Base-by-base conservation (phyloP, 1,139 yeast species). In the Taiozyma onychis region DNA sequence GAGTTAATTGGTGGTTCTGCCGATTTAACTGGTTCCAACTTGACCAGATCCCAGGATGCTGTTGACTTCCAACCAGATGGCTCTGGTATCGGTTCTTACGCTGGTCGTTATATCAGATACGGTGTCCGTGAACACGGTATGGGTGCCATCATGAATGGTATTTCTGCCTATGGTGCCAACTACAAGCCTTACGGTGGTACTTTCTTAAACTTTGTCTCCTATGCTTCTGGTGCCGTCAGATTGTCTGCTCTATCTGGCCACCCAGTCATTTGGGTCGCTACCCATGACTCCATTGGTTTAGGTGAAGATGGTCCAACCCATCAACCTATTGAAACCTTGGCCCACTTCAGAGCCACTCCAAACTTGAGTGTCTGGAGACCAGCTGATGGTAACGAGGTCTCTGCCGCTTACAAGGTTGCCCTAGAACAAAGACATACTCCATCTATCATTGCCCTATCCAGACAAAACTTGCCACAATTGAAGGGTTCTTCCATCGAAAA, bases 231-330 rank as follows among this genome's bases (percentile, higher is more conserved):
- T 76, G 96, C 99, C 65, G 85, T 93, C 54, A 85, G 99, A 78
- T 81, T 93, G 65, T 80, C 97, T 52, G 98, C 98, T 53, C 79
- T 93, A 57, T 88, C 97, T 54, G 93, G 93, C 65, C 93, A 85
- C 73, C 97, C 96, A 63, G 86, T 89, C 63, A 83, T 88, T 69
- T 90, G 97, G 96, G 96, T 93, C 58, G 98, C 98, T 57, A 93
- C 99, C 60, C 99, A 93, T 75, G 99, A 93, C 75, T 93, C 99
- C 51, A 93, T 93, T 68, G 99, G 99, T 76, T 81, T 93, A 63
- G 99, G 99, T 77, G 99, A 93, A 80, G 99, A 93, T 70, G 99
- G 99, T 69, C 99, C 99, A 72, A 93, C 99, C 69, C 99, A 93
- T 76, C 99, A 93, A 80, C 99, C 99, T 73, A 89, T 93, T 66